These are phyloP conservation scores for Alternaria ethzedia DNA, from an alignment of 2,329 filamentous ascomycete species.

Conservation along the genomic window DNA sequence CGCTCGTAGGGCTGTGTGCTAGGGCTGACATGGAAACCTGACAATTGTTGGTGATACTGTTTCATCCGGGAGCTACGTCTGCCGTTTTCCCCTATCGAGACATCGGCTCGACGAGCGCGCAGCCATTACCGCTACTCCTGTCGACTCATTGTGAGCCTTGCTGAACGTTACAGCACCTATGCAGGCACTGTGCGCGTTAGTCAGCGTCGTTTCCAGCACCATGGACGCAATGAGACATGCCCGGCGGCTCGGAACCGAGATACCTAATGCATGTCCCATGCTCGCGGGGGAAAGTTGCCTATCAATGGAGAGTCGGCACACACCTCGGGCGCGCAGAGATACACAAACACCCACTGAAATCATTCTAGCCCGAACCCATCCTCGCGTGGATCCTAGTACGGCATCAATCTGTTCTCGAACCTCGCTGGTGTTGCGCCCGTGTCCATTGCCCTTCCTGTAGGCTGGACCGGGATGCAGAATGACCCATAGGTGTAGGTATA, in stretches of 20 bases:
- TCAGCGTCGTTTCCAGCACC: slow-evolving; percentile 8
- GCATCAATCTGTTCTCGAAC: background rate
- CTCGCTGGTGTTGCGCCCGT: background rate
- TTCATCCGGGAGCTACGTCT: background rate
- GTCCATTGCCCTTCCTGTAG: background rate
- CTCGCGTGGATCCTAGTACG: background rate
- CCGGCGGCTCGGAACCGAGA: slow-evolving; percentile 1
- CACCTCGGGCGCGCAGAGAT: background rate
- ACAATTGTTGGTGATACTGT: background rate
- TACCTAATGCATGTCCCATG: background rate
- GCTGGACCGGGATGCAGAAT: background rate
- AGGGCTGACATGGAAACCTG: slow-evolving; percentile 19
- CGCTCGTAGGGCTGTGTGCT: slow-evolving; percentile 34
- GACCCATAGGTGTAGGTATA: background rate
- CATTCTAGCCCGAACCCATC: background rate
- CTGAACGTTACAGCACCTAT: slow-evolving; percentile 7
- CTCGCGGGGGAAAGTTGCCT: background rate
- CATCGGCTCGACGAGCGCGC: slow-evolving; percentile 7
- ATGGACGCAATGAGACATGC: slow-evolving; percentile 26
- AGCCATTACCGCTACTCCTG: slow-evolving; percentile 24
- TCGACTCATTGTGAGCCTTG: slow-evolving; percentile 9
- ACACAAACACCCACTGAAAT: background rate
- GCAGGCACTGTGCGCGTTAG: slow-evolving; percentile 8
- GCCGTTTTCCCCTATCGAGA: background rate
- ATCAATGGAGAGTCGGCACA: background rate